A percentile compares a stretch with the other conserved stretches of the same genome.
Conservation (phyloP, 441 rosid genomes). For the Erodium trifolium region DNA sequence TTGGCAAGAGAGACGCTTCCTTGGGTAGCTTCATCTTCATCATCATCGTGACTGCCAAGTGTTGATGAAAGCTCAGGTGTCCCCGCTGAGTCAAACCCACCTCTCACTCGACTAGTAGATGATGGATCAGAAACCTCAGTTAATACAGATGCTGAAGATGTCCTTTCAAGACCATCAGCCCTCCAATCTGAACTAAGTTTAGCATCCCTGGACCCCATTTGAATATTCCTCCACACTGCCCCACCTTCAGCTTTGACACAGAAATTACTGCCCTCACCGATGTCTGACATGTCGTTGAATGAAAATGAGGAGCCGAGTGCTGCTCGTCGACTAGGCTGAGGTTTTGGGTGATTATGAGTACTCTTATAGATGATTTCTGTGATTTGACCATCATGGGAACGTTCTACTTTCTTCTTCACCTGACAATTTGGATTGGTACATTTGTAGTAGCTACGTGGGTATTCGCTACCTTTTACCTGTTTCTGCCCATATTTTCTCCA, state of each 20-base stretch:
- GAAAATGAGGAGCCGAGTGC: constrained; percentile 28
- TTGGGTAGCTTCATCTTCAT: constrained; percentile 43
- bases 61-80: constrained; percentile 49
- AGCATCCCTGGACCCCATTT: constrained; percentile 25
- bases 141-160: constrained; percentile 40
- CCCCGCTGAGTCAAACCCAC: constrained; percentile 33
- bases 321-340: constrained; percentile 38
- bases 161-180: constrained; percentile 34
- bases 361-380: constrained; percentile 88
- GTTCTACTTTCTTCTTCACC: constrained; percentile 87
- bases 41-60: constrained; percentile 45
- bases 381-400: constrained; percentile 77
- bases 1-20: constrained; percentile 33
- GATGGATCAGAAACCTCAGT: constrained; percentile 46
- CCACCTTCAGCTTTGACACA: constrained; percentile 32
- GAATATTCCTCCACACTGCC: constrained; percentile 29
- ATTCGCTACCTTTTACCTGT: constrained; percentile 91
- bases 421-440: constrained; percentile 51
- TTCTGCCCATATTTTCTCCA: constrained; percentile 97
- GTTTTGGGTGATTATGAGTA: constrained; percentile 48
- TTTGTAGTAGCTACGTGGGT: constrained; percentile 41
- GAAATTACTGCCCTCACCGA: constrained; percentile 25
- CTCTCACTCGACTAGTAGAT: constrained; percentile 32
- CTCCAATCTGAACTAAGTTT: constrained; percentile 29
- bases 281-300: constrained; percentile 31